These are phyloP conservation scores for Barnettozyma pratensis DNA, from an alignment of 805 yeast genomes.

Conservation along the genomic window DNA sequence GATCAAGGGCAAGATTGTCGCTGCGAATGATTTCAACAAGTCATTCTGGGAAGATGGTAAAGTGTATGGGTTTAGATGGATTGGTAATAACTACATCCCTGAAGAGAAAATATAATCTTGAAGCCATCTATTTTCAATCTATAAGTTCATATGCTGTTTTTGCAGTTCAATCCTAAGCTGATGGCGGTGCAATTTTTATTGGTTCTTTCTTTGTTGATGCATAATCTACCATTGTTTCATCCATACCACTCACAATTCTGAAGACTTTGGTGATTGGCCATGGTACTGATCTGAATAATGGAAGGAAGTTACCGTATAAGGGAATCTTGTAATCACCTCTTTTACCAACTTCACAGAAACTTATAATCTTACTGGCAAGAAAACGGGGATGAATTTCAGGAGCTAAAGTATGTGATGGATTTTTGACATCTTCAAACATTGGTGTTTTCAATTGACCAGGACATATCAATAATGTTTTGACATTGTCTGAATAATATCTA, in stretches of 20 bases:
- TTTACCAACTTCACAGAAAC: constrained; percentile 53
- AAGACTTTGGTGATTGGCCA: constrained; percentile 50
- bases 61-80: constrained; percentile 50
- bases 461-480: constrained; percentile 71
- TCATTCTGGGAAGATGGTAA: constrained; percentile 34
- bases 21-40: constrained; percentile 55
- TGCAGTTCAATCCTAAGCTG: background rate
- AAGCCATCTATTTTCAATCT: background rate
- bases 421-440: constrained; percentile 67
- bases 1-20: constrained; percentile 80
- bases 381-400: constrained; percentile 70
- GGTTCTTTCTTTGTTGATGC: background rate
- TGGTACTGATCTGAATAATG: constrained; percentile 65
- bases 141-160: too few relatives aligned
- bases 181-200: background rate
- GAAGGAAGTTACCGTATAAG: constrained; percentile 68
- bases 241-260: constrained; percentile 41
- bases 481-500: constrained; percentile 46
- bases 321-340: constrained; percentile 72
- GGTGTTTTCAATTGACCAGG: constrained; percentile 82
- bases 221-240: constrained; percentile 32
- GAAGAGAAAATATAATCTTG: constrained; percentile 20
- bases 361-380: constrained; percentile 56
- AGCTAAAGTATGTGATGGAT: constrained; percentile 74
- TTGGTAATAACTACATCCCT: constrained; percentile 44